phyloP scores from a whole-genome alignment of 352 stramenopile species.

The Globisporangium abappressorium region DNA sequence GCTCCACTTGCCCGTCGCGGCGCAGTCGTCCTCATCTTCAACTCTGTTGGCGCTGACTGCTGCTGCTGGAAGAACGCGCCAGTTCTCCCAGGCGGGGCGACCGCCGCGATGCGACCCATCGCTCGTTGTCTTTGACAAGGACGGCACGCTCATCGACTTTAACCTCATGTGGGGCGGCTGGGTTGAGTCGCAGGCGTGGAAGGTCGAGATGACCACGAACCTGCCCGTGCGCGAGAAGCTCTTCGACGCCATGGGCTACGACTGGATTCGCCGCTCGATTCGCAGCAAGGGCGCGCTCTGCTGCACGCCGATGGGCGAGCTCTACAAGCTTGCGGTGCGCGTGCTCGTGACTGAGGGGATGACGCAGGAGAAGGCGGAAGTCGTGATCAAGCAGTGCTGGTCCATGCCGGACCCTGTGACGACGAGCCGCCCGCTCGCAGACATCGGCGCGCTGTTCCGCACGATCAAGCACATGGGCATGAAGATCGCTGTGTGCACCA shows the following conservation, averaged over 20 bases:
- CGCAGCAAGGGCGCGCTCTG: constrained; percentile 80
- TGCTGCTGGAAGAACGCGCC: background rate
- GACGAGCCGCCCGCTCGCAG: constrained; percentile 66
- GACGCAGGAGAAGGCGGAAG: constrained; percentile 49
- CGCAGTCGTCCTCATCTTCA: background rate
- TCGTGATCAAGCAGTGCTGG: constrained; percentile 77
- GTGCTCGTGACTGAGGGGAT: constrained; percentile 76
- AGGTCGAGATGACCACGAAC: constrained; percentile 80
- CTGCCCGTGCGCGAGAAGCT: constrained; percentile 81
- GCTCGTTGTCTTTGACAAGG: constrained; percentile 89
- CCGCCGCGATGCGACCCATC: constrained; percentile 44
- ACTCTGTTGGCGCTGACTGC: background rate
- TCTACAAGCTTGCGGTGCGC: constrained; percentile 79
- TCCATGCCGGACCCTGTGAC: constrained; percentile 76
- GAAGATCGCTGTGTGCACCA: constrained; percentile 89
- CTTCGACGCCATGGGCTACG: constrained; percentile 85
- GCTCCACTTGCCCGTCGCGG: background rate
- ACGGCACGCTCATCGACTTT: constrained; percentile 89
- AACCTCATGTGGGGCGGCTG: constrained; percentile 89
- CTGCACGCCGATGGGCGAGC: constrained; percentile 81
- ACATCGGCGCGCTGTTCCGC: constrained; percentile 76
- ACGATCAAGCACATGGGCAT: constrained; percentile 84
- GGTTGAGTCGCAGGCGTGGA: constrained; percentile 83
- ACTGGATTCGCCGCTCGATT: constrained; percentile 81
- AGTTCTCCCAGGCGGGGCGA: constrained; percentile 12